Evolutionary conservation across 2,329 filamentous ascomycete genomes (phyloP), one percentile per base, ranked within the genome.

Genomic region (Ustilaginoidea virens): DNA sequence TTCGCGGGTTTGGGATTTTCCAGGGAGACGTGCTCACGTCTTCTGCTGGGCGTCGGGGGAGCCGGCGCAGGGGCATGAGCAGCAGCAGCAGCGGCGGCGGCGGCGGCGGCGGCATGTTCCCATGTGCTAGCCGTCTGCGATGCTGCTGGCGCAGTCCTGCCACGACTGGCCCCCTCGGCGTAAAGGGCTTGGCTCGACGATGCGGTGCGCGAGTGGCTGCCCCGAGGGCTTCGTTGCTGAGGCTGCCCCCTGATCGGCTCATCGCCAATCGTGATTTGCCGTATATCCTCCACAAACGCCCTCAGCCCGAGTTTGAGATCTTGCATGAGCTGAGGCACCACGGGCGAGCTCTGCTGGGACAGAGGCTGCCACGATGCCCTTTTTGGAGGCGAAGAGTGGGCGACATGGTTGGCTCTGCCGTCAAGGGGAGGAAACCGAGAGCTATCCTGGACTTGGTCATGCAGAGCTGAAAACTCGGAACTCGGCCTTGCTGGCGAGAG

Each of bases 211-310:
- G 11, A 20, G 18, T 28, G 30, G 29, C 33, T 25, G 3, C 33
- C 31, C n/a, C 29, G 33, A 2, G 19, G 20, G 23, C 15, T 33
- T 37, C 31, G 46, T 28, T 41, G 39, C 18, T 35, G 30, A 20
- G 38, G 9, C 17, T 49, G 48, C 10, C 72, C 75, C 35, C 63
- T 73, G 37, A 83, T 71, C 11, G 75, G 81, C 56, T 98, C 90
- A 31, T 98, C 90, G 15, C 90, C 90, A 5, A 98, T 85, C 0
- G 90, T 93, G 10, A 87, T 92, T 53, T 96, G 90, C 39, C 86
- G 70, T 27, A 98, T 73, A 47, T 98, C 90, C 49, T 96, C 90
- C 34, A 93, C 74, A 53, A 98, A 98, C 2, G 82, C 93, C 73
- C 80, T 86, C 27, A 98, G 58, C 2, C 90, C 87, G 29, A 90